These are phyloP conservation scores for Clathrus columnatus DNA, from an alignment of 768 basidiomycete genomes.

Conservation along the genomic window DNA sequence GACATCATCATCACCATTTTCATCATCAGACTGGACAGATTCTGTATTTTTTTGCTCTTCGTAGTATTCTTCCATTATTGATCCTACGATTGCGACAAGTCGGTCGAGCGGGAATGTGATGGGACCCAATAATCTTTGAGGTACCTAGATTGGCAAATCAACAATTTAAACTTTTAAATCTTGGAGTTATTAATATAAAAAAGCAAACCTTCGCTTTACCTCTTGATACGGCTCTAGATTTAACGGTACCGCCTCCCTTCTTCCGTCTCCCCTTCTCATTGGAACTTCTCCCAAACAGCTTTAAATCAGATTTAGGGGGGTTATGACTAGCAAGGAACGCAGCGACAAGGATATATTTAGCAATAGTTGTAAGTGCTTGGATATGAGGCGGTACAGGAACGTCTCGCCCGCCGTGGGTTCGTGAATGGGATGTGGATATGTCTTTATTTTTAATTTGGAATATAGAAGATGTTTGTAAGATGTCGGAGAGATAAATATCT, in stretches of 20 bases:
- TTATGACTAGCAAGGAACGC: conserved; percentile 81
- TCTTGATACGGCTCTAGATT: conserved; percentile 17
- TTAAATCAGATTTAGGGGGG: conserved; percentile 67
- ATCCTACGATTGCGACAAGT: conserved; percentile 70
- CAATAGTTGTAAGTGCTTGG: conserved; percentile 46
- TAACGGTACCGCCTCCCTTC: conserved; percentile 29
- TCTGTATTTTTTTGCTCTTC: conserved; percentile 32
- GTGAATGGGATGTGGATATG: not conserved
- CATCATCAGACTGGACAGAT: conserved; percentile 38
- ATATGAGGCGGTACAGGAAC: not conserved
- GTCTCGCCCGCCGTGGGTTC: not conserved
- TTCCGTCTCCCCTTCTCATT: conserved; percentile 49
- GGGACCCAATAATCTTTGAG: conserved; percentile 76
- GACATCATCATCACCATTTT: conserved; percentile 20
- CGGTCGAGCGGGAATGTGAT: conserved; percentile 71
- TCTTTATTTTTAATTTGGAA: not conserved
- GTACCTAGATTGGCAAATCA: conserved; percentile 36
- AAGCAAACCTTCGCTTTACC: conserved; percentile 20
- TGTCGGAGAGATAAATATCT: conserved; percentile 25
- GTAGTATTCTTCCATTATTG: conserved; percentile 53
- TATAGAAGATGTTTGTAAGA: not conserved
- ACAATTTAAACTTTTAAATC: not conserved
- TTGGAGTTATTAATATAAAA: not conserved
- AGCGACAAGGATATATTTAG: conserved; percentile 67
- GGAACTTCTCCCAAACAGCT: conserved; percentile 69